Evolutionary conservation across 331 rosid species (phyloP).

Genomic region (Stylosanthes scabra): DNA sequence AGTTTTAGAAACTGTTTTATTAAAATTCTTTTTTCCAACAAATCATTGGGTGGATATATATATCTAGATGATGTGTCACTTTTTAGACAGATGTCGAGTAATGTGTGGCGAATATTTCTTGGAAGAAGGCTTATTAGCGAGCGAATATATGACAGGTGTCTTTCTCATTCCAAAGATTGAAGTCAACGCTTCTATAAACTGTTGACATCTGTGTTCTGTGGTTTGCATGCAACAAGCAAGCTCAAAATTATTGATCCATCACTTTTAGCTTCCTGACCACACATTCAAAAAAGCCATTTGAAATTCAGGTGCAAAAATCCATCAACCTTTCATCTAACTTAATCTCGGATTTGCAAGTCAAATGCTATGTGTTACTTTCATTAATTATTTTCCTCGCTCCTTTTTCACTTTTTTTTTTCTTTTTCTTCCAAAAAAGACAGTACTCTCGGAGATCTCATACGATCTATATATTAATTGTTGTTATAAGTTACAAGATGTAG

Average conservation of each 20-base stretch:
- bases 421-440: background rate
- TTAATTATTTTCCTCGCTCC: slow-evolving; percentile 14
- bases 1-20: background rate
- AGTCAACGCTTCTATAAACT: slow-evolving; percentile 46
- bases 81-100: slow-evolving; percentile 37
- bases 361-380: slow-evolving; percentile 38
- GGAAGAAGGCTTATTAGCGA: slow-evolving; percentile 19
- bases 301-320: slow-evolving; percentile 66
- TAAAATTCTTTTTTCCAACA: background rate
- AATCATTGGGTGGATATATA: background rate
- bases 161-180: slow-evolving; percentile 35
- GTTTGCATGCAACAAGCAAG: slow-evolving; percentile 6
- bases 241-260: slow-evolving; percentile 47
- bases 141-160: slow-evolving; percentile 42
- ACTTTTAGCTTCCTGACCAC: slow-evolving; percentile 35
- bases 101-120: slow-evolving; percentile 35
- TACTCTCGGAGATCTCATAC: slow-evolving; percentile 5
- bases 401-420: slow-evolving; percentile 13
- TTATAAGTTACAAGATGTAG: slow-evolving; percentile 32
- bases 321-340: slow-evolving; percentile 85
- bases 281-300: slow-evolving; percentile 54
- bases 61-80: slow-evolving; percentile 42
- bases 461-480: background rate
- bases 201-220: slow-evolving; percentile 51
- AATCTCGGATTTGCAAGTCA: slow-evolving; percentile 39